phyloP scores from a whole-genome alignment of 1,284 basidiomycete species.

The Crocinoboletus sp. region DNA sequence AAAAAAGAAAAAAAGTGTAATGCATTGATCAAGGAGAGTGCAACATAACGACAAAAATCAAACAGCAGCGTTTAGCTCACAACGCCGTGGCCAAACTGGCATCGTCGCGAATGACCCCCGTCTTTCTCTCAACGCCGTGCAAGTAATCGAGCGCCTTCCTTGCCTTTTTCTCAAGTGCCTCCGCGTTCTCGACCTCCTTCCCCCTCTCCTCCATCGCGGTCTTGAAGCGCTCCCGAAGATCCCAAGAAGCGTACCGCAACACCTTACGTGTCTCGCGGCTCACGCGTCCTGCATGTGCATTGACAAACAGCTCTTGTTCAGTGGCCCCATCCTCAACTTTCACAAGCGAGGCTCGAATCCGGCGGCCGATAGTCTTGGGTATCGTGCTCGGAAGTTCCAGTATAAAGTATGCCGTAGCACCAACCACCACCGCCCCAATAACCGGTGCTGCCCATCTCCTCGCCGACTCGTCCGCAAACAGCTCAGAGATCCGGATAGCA shows the following conservation, averaged over 20 bases:
- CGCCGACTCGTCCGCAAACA: conserved; percentile 79
- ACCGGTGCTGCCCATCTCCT: conserved; percentile 89
- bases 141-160: conserved; percentile 74
- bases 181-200: conserved; percentile 74
- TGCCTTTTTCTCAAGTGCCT: conserved; percentile 70
- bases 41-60: too few relatives aligned
- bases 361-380: conserved; percentile 87
- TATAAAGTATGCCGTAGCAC: conserved; percentile 79
- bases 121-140: conserved; percentile 51
- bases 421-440: conserved; percentile 71
- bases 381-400: conserved; percentile 88
- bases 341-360: conserved; percentile 60
- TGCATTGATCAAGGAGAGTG: too few relatives aligned
- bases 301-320: conserved; percentile 55
- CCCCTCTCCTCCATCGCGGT: conserved; percentile 74
- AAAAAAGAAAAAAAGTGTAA: too few relatives aligned
- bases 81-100: conserved; percentile 25
- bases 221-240: conserved; percentile 82
- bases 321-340: conserved; percentile 36
- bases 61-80: too few relatives aligned
- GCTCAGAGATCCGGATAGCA: conserved; percentile 66
- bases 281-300: conserved; percentile 70
- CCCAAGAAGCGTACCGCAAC: conserved; percentile 88
- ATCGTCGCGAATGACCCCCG: conserved; percentile 50
- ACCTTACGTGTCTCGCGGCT: conserved; percentile 93